These are phyloP conservation scores for Scheffersomyces segobiensis DNA, from an alignment of 1,139 yeast genomes.

Conservation along the genomic window DNA sequence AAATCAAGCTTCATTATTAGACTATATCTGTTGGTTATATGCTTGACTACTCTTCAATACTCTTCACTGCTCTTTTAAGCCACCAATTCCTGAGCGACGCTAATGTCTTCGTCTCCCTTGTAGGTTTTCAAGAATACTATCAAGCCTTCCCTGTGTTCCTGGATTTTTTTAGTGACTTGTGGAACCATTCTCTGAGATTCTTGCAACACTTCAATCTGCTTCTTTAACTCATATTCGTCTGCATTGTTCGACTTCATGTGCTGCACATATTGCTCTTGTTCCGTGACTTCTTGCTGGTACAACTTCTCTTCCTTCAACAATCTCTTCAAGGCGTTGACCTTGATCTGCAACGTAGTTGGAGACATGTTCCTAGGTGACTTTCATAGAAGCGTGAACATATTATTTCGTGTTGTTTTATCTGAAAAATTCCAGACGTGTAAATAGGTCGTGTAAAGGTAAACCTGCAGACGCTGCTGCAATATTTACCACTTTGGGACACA, in stretches of 20 bases:
- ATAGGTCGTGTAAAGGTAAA: not conserved
- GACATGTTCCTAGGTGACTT: conserved; percentile 47
- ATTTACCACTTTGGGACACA: not conserved
- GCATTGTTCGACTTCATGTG: conserved; percentile 43
- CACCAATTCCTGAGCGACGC: conserved; percentile 36
- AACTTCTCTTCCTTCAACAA: conserved; percentile 69
- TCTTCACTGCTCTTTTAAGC: not conserved
- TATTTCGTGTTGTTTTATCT: not conserved
- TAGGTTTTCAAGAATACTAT: conserved; percentile 34
- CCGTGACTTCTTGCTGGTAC: conserved; percentile 64
- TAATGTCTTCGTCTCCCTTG: conserved; percentile 52
- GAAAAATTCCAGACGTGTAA: not conserved
- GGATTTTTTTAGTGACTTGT: conserved; percentile 55
- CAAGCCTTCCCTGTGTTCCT: conserved; percentile 49
- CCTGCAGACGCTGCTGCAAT: not conserved
- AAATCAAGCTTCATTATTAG: not conserved
- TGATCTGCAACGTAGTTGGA: conserved; percentile 76
- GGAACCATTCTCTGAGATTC: conserved; percentile 73
- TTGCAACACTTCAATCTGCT: conserved; percentile 59
- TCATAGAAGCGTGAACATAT: not conserved
- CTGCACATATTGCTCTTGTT: conserved; percentile 54
- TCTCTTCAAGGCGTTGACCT: conserved; percentile 70
- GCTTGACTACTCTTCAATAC: too few species aligned
- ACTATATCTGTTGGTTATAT: not conserved
- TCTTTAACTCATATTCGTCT: conserved; percentile 74